These are phyloP conservation scores for Hemileccinum impolitum DNA, from an alignment of 768 basidiomycete species.

Conservation along the genomic window DNA sequence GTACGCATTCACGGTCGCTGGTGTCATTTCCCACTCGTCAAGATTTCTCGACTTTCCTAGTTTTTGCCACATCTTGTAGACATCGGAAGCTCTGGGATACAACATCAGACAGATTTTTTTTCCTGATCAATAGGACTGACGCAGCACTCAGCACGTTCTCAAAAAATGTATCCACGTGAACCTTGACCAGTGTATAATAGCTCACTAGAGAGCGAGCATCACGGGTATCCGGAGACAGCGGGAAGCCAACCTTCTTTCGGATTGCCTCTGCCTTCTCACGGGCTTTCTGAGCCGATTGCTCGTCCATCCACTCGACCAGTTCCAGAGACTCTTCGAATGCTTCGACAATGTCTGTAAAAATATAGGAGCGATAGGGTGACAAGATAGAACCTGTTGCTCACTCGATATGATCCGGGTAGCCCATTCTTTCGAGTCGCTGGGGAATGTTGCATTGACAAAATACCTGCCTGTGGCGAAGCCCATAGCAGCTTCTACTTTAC, in stretches of 20 bases:
- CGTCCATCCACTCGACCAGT: constrained; percentile 89
- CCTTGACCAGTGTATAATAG: constrained; percentile 72
- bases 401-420: constrained; percentile 82
- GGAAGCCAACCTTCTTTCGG: constrained; percentile 91
- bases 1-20: constrained; percentile 85
- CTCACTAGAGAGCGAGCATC: constrained; percentile 61
- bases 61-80: constrained; percentile 68
- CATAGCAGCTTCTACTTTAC: constrained; percentile 63
- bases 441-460: constrained; percentile 84
- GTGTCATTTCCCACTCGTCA: constrained; percentile 85
- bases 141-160: constrained; percentile 71
- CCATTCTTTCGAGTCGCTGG: constrained; percentile 71
- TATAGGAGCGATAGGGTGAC: constrained; percentile 1
- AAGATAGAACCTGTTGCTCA: constrained; percentile 26
- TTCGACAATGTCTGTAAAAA: constrained; percentile 62
- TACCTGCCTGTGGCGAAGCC: constrained; percentile 91
- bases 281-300: constrained; percentile 74
- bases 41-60: constrained; percentile 69
- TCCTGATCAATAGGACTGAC: constrained; percentile 33
- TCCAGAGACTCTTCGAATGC: constrained; percentile 79
- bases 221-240: constrained; percentile 78
- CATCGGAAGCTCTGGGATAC: constrained; percentile 47
- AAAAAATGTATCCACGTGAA: constrained; percentile 73
- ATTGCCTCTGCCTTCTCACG: constrained; percentile 63
- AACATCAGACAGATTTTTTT: constrained; percentile 6